Conservation (phyloP, 306 rosid genomes). For the Dalbergia cochinchinensis region DNA sequence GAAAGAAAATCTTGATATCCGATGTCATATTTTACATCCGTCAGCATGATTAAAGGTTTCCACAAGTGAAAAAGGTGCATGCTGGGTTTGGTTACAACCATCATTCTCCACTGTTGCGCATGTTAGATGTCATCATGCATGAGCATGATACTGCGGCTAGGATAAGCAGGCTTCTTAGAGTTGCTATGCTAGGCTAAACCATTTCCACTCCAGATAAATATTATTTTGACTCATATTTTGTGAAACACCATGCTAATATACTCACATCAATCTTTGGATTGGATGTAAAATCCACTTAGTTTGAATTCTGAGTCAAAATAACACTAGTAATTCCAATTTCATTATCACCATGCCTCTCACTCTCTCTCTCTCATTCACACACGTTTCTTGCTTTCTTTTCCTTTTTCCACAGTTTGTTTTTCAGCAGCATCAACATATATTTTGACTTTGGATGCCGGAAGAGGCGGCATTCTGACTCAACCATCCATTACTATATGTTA, state of each 20-base stretch:
- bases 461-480: not conserved
- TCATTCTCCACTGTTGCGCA: conserved; percentile 10
- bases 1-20: not conserved
- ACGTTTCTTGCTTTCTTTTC: no score
- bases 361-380: not conserved
- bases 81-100: not conserved
- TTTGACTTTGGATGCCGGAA: not conserved
- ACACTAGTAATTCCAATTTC: conserved; percentile 3
- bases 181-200: not conserved
- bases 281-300: no score
- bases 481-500: not conserved
- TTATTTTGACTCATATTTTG: no score
- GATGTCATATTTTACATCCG: not conserved
- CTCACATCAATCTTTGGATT: no score
- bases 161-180: not conserved
- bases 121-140: conserved; percentile 22
- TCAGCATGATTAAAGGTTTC: not conserved
- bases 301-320: no score
- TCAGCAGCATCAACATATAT: not conserved
- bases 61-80: not conserved
- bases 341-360: not conserved
- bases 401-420: not conserved
- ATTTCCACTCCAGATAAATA: not conserved
- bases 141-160: not conserved
- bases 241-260: no score